Evolutionary conservation across 805 yeast genomes (phyloP), one percentile per base, ranked within the genome.

Genomic region (Yarrowia sp.): DNA sequence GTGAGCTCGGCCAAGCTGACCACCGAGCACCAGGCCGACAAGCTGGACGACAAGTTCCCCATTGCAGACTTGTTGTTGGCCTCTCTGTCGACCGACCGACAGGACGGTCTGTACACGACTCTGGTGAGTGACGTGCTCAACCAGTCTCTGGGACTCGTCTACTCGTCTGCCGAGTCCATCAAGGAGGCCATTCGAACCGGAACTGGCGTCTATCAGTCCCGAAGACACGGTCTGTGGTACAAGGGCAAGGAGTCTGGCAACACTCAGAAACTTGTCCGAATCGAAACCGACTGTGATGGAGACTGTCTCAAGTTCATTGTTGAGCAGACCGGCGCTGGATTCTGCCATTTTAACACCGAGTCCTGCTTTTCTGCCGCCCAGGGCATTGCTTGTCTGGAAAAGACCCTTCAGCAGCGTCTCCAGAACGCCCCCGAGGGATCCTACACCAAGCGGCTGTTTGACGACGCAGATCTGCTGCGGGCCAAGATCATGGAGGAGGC

Each of bases 231-330:
- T 48, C 81, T 95, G 66, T 95, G 99, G 99, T 89, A 87, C 75
- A 95, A 95, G 76, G 99, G 99, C 32, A 88, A 88, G 65, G 90
- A 97, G 1, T 89, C 96, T n/a, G 99, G 99, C 21, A 96, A 96
- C 62, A 90, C 96, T 1, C 99, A 95, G 78, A 81, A 81, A 69
- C 80, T 95, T 54, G 69, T 88, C 24, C 77, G 81, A 48, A 75
- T 95, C 65, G 87, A 85, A 63, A 76, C 84, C 67, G 99, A 95
- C 77, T 95, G 99, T 76, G 99, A 95, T 77, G 85, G 89, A 51
- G 99, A 95, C 75, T 89, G 96, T 68, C 77, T 95, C 71, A 88
- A 90, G 78, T 90, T 93, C 73, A 82, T 87, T 21, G 99, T 95
- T 32, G 86, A 85, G 68, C 98, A 92, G 74, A 76, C 82, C 1